A percentile compares a stretch with the other conserved stretches of the same genome.
These are phyloP conservation scores for Raphanus sativus DNA, from an alignment of 345 rosid species.

Conservation along the genomic window DNA sequence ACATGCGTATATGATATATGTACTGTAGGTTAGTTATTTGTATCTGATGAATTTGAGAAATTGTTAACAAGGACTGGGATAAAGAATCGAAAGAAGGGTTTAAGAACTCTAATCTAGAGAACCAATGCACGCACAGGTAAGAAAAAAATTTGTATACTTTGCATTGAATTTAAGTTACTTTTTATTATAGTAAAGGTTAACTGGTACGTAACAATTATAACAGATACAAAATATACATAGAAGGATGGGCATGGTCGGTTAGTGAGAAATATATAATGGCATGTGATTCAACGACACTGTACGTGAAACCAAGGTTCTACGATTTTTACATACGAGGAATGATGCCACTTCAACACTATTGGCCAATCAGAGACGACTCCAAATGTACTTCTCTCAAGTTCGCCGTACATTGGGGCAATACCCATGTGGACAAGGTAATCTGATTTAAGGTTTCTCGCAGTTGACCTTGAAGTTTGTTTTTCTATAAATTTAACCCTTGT, in stretches of 20 bases:
- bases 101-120: conserved; percentile 50
- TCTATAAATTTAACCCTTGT: not conserved
- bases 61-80: conserved; percentile 47
- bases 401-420: conserved; percentile 81
- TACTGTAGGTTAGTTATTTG: not conserved
- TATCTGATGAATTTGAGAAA: not conserved
- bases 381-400: conserved; percentile 62
- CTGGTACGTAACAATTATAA: not conserved
- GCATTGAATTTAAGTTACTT: not conserved
- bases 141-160: not conserved
- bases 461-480: not conserved
- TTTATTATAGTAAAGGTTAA: not conserved
- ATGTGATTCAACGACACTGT: conserved; percentile 60
- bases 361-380: conserved; percentile 56
- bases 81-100: conserved; percentile 42
- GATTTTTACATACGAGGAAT: conserved; percentile 68
- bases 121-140: conserved; percentile 64
- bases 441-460: not conserved
- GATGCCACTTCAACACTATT: conserved; percentile 65
- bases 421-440: conserved; percentile 32
- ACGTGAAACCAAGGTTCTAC: conserved; percentile 47
- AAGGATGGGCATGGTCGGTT: conserved; percentile 81
- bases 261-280: conserved; percentile 75
- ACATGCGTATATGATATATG: not conserved
- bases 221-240: conserved; percentile 70